A percentile compares a stretch with the other conserved stretches of the same genome.
Evolutionary conservation across 2,329 filamentous ascomycete species (phyloP).

Genomic region (Boeremia lycopersici): DNA sequence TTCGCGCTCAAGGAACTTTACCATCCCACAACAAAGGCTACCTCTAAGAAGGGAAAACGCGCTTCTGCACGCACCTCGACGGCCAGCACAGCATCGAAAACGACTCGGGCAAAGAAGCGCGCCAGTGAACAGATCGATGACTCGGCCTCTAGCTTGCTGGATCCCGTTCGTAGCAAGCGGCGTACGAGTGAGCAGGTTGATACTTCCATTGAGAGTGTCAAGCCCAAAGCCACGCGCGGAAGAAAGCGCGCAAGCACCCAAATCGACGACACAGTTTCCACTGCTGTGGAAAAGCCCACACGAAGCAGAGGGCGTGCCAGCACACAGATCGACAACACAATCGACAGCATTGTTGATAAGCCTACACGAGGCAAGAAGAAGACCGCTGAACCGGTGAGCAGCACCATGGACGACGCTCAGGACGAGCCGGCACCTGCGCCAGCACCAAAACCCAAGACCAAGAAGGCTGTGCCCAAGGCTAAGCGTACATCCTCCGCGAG

Average conservation of each 20-base stretch:
- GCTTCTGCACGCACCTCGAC: conserved; percentile 32
- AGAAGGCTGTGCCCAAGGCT: conserved; percentile 15
- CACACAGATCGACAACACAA: conserved; percentile 16
- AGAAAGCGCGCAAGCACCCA: conserved; percentile 27
- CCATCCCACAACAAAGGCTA: conserved; percentile 30
- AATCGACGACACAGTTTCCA: conserved; percentile 13
- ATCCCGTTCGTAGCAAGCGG: conserved; percentile 16
- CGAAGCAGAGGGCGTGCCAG: conserved; percentile 26
- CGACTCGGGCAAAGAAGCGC: conserved; percentile 26
- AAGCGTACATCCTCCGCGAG: conserved; percentile 31
- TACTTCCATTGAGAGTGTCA: conserved; percentile 1
- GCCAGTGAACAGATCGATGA: conserved; percentile 26
- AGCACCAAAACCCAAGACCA: conserved; percentile 3
- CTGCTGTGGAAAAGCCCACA: conserved; percentile 16
- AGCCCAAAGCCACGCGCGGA: conserved; percentile 13
- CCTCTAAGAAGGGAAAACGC: conserved; percentile 37
- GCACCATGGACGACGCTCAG: background rate
- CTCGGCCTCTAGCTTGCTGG: conserved; percentile 2
- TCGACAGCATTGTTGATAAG: background rate
- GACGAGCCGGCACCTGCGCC: conserved; percentile 1
- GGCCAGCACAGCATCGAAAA: conserved; percentile 23
- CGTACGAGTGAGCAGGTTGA: conserved; percentile 20
- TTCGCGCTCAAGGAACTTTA: conserved; percentile 72
- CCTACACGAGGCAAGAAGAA: conserved; percentile 20
- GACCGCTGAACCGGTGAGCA: conserved; percentile 19